Evolutionary conservation across 768 basidiomycete genomes (phyloP).

Genomic region (Phaeolepiota aurea): DNA sequence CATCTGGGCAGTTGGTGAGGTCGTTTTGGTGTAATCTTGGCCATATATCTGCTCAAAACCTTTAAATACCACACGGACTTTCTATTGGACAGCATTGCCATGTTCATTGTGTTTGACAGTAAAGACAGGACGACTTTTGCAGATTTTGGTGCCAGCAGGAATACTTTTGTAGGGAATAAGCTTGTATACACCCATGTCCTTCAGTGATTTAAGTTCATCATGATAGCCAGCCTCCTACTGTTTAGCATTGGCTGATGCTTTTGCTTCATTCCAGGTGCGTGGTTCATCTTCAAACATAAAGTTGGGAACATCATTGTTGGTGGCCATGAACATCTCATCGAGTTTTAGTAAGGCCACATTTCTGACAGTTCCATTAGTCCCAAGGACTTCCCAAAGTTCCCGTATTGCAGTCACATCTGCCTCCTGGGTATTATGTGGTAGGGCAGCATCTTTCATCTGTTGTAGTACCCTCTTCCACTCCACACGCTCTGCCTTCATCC

Average conservation of each 20-base stretch:
- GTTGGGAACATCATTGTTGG: constrained; percentile 5
- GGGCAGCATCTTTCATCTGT: neutral
- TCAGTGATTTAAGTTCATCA: constrained; percentile 17
- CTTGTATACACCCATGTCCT: constrained; percentile 19
- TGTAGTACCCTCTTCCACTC: neutral
- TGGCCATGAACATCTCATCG: neutral
- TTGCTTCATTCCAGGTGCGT: constrained; percentile 13
- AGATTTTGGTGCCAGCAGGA: constrained; percentile 15
- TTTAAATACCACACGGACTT: too few relatives aligned
- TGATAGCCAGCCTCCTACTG: constrained; percentile 11
- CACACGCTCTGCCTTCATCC: neutral
- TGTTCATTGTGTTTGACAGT: too few relatives aligned
- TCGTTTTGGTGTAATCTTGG: constrained; percentile 30
- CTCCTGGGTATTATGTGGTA: neutral
- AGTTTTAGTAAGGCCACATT: neutral
- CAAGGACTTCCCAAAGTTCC: neutral
- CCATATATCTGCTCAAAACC: constrained; percentile 22
- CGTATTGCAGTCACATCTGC: neutral
- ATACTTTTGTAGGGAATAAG: constrained; percentile 11
- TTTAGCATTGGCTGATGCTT: constrained; percentile 13
- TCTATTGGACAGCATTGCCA: too few relatives aligned
- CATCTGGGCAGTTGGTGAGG: constrained; percentile 29
- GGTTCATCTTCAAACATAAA: constrained; percentile 5
- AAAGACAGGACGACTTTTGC: constrained; percentile 15
- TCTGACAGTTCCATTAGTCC: neutral